Conservation (phyloP, 345 rosid genomes). For the Moricandia moricandioides region DNA sequence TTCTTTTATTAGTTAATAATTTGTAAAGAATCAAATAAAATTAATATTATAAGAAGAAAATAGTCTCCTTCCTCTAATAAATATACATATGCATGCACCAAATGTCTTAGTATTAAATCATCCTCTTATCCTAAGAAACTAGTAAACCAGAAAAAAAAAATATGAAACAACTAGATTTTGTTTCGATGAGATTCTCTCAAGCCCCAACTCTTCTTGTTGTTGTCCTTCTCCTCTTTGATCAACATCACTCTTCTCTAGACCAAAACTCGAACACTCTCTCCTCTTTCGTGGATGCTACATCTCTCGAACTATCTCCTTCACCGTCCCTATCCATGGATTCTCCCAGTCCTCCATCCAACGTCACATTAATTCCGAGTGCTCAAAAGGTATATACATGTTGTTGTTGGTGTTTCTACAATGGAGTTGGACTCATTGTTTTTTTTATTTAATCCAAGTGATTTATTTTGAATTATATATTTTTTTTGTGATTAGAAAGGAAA, state of each 20-base stretch:
- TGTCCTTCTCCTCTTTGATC: conserved; percentile 4
- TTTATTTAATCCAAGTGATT: background rate
- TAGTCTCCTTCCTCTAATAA: background rate
- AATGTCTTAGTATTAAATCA: conserved; percentile 1
- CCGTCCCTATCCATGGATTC: conserved; percentile 8
- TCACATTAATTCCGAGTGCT: background rate
- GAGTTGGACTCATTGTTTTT: background rate
- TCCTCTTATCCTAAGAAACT: background rate
- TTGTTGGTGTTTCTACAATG: background rate
- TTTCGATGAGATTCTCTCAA: conserved; percentile 21
- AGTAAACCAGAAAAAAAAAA: background rate
- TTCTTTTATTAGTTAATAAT: background rate
- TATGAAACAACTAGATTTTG: conserved; percentile 1
- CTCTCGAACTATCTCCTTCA: conserved; percentile 17
- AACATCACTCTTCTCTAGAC: conserved; percentile 4
- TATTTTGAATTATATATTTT: background rate
- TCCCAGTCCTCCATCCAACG: conserved; percentile 5
- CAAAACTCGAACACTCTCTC: conserved; percentile 7
- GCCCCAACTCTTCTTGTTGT: background rate
- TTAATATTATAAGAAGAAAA: background rate
- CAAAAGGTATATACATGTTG: conserved; percentile 3
- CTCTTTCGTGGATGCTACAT: conserved; percentile 20
- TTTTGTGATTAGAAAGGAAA: conserved; percentile 22
- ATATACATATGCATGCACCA: background rate
- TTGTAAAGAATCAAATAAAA: background rate